phyloP scores from a whole-genome alignment of 768 basidiomycete species.

The Pisolithus orientalis region DNA sequence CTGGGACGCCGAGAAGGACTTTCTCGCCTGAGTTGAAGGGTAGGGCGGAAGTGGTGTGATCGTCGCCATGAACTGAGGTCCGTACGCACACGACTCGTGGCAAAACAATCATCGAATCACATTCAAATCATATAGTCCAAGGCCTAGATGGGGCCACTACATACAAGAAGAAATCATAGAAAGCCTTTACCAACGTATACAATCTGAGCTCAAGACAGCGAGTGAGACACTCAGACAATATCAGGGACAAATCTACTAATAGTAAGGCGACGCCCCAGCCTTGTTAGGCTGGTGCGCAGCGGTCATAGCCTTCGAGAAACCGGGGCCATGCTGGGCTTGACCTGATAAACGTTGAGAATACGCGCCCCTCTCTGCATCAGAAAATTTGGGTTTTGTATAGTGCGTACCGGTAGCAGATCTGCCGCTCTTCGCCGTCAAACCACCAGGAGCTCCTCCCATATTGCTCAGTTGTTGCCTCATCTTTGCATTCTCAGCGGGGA shows the following conservation, averaged over 20 bases:
- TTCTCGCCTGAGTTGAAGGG: constrained; percentile 45
- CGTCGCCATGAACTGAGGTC: constrained; percentile 20
- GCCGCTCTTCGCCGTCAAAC: not conserved
- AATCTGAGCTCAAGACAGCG: too few species aligned
- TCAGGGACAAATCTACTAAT: too few species aligned
- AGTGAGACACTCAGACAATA: too few species aligned
- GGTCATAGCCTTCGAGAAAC: not conserved
- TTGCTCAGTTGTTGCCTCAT: not conserved
- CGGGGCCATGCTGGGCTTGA: too few species aligned
- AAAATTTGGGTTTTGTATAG: not conserved
- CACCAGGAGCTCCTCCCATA: not conserved
- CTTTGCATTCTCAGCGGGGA: not conserved
- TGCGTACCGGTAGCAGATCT: not conserved
- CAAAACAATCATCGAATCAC: too few species aligned
- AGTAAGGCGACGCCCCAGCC: not conserved
- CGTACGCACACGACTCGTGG: not conserved
- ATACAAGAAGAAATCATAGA: too few species aligned
- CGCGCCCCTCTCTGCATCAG: not conserved
- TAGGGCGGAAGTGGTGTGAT: constrained; percentile 43
- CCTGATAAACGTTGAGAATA: too few species aligned
- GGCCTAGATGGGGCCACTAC: too few species aligned
- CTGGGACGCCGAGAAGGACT: constrained; percentile 47
- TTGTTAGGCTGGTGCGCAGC: not conserved
- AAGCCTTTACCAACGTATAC: too few species aligned
- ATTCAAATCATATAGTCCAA: too few species aligned